These are phyloP conservation scores for Cystofilobasidium bisporidii DNA, from an alignment of 768 basidiomycete genomes.

Conservation along the genomic window DNA sequence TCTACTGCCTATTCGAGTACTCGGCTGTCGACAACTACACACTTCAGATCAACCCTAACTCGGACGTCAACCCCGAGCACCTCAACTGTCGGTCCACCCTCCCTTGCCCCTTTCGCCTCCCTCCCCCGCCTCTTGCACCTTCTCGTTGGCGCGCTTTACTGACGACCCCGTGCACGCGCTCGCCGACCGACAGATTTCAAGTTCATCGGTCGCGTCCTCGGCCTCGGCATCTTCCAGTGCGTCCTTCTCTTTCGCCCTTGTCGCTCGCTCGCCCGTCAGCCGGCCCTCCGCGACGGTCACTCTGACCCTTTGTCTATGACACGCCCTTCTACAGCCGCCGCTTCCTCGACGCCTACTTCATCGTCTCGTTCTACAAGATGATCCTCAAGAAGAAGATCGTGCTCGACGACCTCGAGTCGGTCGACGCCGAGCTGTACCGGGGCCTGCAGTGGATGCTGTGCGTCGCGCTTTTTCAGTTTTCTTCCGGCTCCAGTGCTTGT, in stretches of 20 bases:
- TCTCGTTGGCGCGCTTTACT: too few species aligned
- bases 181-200: conserved; percentile 58
- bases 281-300: too few species aligned
- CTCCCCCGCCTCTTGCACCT: too few species aligned
- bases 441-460: conserved; percentile 99
- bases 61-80: conserved; percentile 96
- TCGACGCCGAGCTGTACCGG: conserved; percentile 87
- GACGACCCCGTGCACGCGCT: too few species aligned
- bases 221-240: conserved; percentile 87
- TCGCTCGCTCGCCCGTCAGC: too few species aligned
- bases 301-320: too few species aligned
- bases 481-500: conserved; percentile 15
- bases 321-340: conserved; percentile 61
- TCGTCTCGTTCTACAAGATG: conserved; percentile 99
- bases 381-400: conserved; percentile 96
- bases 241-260: conserved; percentile 5
- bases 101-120: too few species aligned
- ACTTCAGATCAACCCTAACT: conserved; percentile 96
- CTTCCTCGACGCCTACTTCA: conserved; percentile 98
- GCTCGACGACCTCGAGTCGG: conserved; percentile 84
- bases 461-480: too few species aligned
- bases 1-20: conserved; percentile 99
- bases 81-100: conserved; percentile 63
- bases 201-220: conserved; percentile 92
- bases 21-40: conserved; percentile 99